phyloP scores from a whole-genome alignment of 345 rosid genomes.

The Reutealis trisperma region DNA sequence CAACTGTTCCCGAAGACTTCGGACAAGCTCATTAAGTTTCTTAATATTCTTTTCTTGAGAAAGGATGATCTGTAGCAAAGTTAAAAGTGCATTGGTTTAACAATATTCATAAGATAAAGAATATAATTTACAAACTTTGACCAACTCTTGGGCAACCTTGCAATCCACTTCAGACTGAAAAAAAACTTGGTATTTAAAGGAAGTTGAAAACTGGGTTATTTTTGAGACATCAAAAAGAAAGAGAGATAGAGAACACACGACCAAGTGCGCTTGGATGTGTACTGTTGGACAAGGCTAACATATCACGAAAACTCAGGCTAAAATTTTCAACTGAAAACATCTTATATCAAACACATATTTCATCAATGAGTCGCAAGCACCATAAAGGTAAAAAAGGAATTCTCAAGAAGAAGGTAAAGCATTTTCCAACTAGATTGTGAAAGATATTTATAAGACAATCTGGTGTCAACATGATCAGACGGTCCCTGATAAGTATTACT shows the following conservation, averaged over 20 bases:
- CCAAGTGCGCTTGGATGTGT: neutral
- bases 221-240: neutral
- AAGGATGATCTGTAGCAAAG: slow-evolving; percentile 58
- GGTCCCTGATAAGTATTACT: neutral
- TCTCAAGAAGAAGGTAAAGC: neutral
- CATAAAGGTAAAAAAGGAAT: neutral
- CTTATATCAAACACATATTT: neutral
- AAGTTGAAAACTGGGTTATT: neutral
- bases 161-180: neutral
- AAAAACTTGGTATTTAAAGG: neutral
- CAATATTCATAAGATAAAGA: neutral
- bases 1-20: slow-evolving; percentile 55
- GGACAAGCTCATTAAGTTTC: slow-evolving; percentile 60
- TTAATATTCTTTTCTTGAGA: slow-evolving; percentile 72
- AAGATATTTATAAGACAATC: neutral
- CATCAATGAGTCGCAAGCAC: neutral
- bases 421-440: neutral
- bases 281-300: neutral
- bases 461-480: neutral
- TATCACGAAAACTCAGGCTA: no score
- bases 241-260: neutral
- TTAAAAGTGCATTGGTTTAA: neutral
- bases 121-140: neutral
- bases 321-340: neutral
- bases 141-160: neutral